These are phyloP conservation scores for Trichoderma endophyticum DNA, from an alignment of 2,329 filamentous ascomycete genomes.

Conservation along the genomic window DNA sequence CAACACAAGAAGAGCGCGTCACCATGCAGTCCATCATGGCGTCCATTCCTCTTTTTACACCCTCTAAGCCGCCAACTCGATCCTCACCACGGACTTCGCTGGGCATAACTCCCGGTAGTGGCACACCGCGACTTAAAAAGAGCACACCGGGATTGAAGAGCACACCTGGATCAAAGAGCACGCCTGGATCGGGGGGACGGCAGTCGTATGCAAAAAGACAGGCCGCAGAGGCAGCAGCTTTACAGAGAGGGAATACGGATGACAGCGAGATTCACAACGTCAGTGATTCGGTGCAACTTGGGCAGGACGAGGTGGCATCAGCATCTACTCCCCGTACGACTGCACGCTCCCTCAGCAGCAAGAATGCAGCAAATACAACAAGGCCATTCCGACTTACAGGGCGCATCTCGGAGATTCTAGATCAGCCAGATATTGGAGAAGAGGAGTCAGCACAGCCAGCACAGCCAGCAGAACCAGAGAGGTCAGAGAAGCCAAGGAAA, in stretches of 20 bases:
- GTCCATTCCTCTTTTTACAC: conserved; percentile 2
- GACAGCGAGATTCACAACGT: neutral
- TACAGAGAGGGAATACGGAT: neutral
- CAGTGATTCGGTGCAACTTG: neutral
- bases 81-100: neutral
- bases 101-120: neutral
- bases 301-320: neutral
- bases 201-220: neutral
- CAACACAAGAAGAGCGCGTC: neutral
- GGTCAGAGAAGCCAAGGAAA: neutral
- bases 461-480: too few relatives aligned
- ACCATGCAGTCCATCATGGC: conserved; percentile 13
- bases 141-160: neutral
- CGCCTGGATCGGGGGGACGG: neutral
- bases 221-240: neutral
- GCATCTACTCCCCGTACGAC: neutral
- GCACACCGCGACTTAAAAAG: neutral
- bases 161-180: neutral
- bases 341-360: neutral
- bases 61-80: neutral
- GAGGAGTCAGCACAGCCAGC: neutral
- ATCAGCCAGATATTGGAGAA: neutral
- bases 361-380: neutral
- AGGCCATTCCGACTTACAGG: neutral
- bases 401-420: neutral